Percentiles rank a stretch among this genome's conserved stretches.
Evolutionary conservation across 1,284 basidiomycete species (phyloP).

Genomic region (Leccinum glutinopallens): DNA sequence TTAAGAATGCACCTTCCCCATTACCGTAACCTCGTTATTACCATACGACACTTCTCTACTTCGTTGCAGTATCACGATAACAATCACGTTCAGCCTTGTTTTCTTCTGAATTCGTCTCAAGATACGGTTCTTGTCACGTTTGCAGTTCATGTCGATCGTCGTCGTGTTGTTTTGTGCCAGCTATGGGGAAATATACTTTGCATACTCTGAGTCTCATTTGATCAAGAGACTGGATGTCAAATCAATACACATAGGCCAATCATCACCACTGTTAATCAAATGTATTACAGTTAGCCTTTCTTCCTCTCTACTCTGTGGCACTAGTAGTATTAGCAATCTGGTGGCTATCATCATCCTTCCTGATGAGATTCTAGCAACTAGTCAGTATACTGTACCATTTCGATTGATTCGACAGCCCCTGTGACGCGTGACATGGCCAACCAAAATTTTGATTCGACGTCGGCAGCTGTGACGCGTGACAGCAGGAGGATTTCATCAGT

Average conservation of each 20-base stretch:
- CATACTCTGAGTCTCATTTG: not conserved
- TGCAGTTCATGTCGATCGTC: slow-evolving; percentile 27
- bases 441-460: too few species aligned
- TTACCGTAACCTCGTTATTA: slow-evolving; percentile 17
- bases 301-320: not conserved
- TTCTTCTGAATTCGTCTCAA: slow-evolving; percentile 1
- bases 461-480: too few species aligned
- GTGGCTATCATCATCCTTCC: not conserved
- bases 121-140: slow-evolving; percentile 19
- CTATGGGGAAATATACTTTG: slow-evolving; percentile 24
- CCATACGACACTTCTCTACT: slow-evolving; percentile 21
- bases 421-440: too few species aligned
- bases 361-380: not conserved
- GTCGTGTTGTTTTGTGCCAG: slow-evolving; percentile 30
- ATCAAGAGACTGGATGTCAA: too few species aligned
- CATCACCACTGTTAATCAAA: too few species aligned
- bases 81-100: not conserved
- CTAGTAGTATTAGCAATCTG: not conserved
- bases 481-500: too few species aligned
- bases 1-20: slow-evolving; percentile 2
- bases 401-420: too few species aligned
- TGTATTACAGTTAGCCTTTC: too few species aligned
- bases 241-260: too few species aligned
- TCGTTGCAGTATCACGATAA: slow-evolving; percentile 10
- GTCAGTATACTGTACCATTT: too few species aligned